phyloP scores from a whole-genome alignment of 75 land plant genomes.

The Cunninghamia lanceolata region DNA sequence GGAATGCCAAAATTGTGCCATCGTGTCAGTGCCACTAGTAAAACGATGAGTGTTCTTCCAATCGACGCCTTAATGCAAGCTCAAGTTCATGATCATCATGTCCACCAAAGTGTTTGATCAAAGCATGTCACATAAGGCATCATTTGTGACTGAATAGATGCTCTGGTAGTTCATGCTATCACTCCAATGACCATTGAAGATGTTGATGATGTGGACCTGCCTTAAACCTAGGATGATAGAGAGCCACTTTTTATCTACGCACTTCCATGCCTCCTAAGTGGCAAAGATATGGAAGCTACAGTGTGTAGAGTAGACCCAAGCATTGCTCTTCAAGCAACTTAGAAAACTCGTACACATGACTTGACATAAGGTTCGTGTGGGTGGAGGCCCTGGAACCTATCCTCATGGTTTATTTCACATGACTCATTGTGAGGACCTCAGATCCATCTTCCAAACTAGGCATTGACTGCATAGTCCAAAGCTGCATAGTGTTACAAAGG shows the following conservation, averaged over 20 bases:
- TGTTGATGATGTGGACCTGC: slow-evolving; percentile 52
- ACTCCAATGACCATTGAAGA: slow-evolving; percentile 83
- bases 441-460: slow-evolving; percentile 77
- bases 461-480: slow-evolving; percentile 36
- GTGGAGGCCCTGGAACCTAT: slow-evolving; percentile 56
- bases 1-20: slow-evolving; percentile 58
- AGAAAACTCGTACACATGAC: slow-evolving; percentile 64
- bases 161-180: slow-evolving; percentile 46
- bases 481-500: slow-evolving; percentile 27
- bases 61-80: slow-evolving; percentile 70
- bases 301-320: slow-evolving; percentile 86
- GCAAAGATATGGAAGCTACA: slow-evolving; percentile 61
- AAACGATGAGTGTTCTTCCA: slow-evolving; percentile 31
- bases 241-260: slow-evolving; percentile 63
- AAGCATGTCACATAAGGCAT: slow-evolving; percentile 27
- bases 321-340: slow-evolving; percentile 73
- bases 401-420: slow-evolving; percentile 42
- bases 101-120: slow-evolving; percentile 47
- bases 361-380: slow-evolving; percentile 29
- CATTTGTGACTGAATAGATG: slow-evolving; percentile 44
- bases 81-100: slow-evolving; percentile 70
- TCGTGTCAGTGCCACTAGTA: slow-evolving; percentile 36
- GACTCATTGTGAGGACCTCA: slow-evolving; percentile 39
- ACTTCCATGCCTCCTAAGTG: slow-evolving; percentile 60
- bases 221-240: slow-evolving; percentile 59